Evolutionary conservation across 768 basidiomycete species (phyloP).

Genomic region (Naematelia aurantialba): DNA sequence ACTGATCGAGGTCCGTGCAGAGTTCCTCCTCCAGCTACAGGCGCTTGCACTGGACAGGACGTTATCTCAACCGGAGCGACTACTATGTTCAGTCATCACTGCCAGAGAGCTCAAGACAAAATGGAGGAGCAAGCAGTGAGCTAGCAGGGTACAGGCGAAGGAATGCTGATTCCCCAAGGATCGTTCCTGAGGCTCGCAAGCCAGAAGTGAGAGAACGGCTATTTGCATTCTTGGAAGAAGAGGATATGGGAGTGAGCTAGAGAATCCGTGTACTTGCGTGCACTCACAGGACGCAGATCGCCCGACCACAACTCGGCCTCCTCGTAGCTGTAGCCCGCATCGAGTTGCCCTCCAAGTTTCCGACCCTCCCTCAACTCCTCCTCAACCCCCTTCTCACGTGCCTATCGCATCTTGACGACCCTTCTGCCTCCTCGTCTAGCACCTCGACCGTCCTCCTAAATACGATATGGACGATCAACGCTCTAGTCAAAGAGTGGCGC

Average conservation of each 20-base stretch:
- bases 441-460: conserved; percentile 41
- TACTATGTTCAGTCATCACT: conserved; percentile 41
- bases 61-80: conserved; percentile 34
- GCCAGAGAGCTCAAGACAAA: conserved; percentile 48
- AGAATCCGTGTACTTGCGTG: not conserved
- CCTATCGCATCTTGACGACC: conserved; percentile 23
- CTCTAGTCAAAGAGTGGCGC: conserved; percentile 48
- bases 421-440: conserved; percentile 22
- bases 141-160: not conserved
- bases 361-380: conserved; percentile 41
- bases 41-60: conserved; percentile 32
- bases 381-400: conserved; percentile 41
- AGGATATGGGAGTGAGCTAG: conserved; percentile 30
- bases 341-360: conserved; percentile 42
- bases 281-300: conserved; percentile 31
- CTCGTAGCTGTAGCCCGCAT: conserved; percentile 43
- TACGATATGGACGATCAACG: conserved; percentile 48
- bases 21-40: conserved; percentile 42
- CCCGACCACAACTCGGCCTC: conserved; percentile 42
- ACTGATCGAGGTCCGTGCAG: conserved; percentile 15
- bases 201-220: conserved; percentile 40
- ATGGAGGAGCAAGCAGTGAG: conserved; percentile 49
- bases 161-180: conserved; percentile 5
- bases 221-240: conserved; percentile 47
- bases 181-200: conserved; percentile 44